Evolutionary conservation across 768 basidiomycete genomes (phyloP).

Genomic region (Mycena haematopus): DNA sequence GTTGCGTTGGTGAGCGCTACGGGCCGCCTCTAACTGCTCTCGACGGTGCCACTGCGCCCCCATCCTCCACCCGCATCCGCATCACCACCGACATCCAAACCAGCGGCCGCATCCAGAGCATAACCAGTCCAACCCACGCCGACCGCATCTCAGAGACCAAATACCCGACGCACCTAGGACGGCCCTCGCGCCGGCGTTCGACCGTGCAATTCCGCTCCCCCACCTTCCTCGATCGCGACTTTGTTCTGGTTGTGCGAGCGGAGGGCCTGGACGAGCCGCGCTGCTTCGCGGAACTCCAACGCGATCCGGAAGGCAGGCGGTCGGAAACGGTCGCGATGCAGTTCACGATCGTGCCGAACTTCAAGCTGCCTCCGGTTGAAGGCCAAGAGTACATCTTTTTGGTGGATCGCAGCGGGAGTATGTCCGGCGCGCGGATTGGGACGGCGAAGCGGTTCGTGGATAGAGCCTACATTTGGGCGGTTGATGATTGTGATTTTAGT

Average conservation of each 20-base stretch:
- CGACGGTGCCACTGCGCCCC: conserved; percentile 36
- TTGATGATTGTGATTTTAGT: conserved; percentile 5
- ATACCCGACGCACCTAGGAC: conserved; percentile 43
- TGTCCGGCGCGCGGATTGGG: conserved; percentile 44
- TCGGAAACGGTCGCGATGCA: conserved; percentile 54
- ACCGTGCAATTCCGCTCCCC: conserved; percentile 47
- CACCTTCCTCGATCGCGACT: conserved; percentile 53
- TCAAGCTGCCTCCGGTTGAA: conserved; percentile 46
- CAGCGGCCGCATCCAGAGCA: conserved; percentile 46
- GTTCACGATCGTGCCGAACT: conserved; percentile 60
- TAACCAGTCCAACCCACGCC: conserved; percentile 53
- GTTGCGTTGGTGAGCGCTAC: conserved; percentile 57
- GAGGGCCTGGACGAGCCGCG: conserved; percentile 58
- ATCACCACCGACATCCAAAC: conserved; percentile 57
- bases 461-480: background rate
- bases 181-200: conserved; percentile 47
- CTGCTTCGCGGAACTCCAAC: conserved; percentile 57
- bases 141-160: conserved; percentile 38
- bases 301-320: conserved; percentile 31
- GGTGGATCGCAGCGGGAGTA: conserved; percentile 61
- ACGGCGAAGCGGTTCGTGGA: conserved; percentile 46
- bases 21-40: conserved; percentile 52
- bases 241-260: conserved; percentile 57
- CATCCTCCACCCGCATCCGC: conserved; percentile 42
- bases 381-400: conserved; percentile 67